Evolutionary conservation across 371 early-diverging fungal species (phyloP).

Genomic region (Mortierella sp.): DNA sequence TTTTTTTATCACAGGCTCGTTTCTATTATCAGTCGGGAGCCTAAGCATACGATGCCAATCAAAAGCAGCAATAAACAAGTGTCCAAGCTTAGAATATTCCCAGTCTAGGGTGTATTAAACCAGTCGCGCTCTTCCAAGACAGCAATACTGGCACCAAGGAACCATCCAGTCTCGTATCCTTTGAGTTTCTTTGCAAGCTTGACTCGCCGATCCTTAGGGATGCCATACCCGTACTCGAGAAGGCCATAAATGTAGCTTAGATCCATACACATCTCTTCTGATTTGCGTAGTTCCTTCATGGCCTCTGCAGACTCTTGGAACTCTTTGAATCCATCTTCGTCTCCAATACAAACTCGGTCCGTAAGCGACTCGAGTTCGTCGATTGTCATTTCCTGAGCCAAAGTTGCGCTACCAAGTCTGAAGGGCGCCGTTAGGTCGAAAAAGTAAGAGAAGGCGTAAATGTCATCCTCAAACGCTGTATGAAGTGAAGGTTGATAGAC

Average conservation of each 20-base stretch:
- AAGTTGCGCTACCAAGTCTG: slow-evolving; percentile 64
- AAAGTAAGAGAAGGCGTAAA: slow-evolving; percentile 96
- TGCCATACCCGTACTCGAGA: slow-evolving; percentile 83
- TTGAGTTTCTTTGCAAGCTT: slow-evolving; percentile 91
- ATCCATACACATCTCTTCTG: slow-evolving; percentile 86
- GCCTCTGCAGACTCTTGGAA: slow-evolving; percentile 51
- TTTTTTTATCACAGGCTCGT: too few species aligned
- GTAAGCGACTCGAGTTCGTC: slow-evolving; percentile 71
- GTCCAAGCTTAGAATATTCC: background rate
- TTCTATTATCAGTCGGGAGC: too few species aligned
- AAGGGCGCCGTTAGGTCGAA: slow-evolving; percentile 88
- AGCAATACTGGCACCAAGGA: slow-evolving; percentile 90
- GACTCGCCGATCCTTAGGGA: slow-evolving; percentile 75
- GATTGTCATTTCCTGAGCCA: slow-evolving; percentile 67
- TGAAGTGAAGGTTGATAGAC: slow-evolving; percentile 87
- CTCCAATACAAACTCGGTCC: slow-evolving; percentile 71
- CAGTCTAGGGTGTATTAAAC: slow-evolving; percentile 16
- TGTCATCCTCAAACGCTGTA: slow-evolving; percentile 75
- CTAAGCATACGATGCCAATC: too few species aligned
- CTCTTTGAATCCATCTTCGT: slow-evolving; percentile 53
- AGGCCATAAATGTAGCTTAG: slow-evolving; percentile 87
- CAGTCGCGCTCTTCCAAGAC: slow-evolving; percentile 68
- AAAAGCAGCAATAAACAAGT: background rate
- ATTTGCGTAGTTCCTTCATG: slow-evolving; percentile 61
- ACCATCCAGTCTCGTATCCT: slow-evolving; percentile 97